A percentile compares a stretch with the other conserved stretches of the same genome.
Conservation (phyloP, 1,139 yeast species). For the Geotrichum macrosporum region DNA sequence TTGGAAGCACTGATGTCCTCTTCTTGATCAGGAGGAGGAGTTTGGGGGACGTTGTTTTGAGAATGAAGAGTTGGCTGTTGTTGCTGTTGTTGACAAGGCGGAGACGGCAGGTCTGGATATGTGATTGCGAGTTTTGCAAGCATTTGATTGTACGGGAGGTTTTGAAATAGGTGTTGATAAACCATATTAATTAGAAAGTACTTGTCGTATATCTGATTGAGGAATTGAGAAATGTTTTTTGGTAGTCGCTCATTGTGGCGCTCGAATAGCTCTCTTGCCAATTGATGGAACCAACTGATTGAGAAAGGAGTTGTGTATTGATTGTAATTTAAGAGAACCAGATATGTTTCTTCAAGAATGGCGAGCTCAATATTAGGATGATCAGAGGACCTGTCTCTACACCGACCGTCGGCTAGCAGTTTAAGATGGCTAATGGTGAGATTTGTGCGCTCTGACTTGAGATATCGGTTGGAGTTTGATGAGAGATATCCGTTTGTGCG, state of each 20-base stretch:
- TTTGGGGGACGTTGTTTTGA: conserved; percentile 1
- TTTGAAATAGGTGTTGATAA: not conserved
- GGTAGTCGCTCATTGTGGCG: conserved; percentile 1
- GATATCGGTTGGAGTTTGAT: not conserved
- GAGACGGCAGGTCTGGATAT: conserved; percentile 1
- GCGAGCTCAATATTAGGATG: not conserved
- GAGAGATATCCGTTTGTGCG: conserved; percentile 1
- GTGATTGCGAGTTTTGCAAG: not conserved
- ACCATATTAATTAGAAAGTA: not conserved
- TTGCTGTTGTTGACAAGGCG: not conserved
- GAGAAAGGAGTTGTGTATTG: not conserved
- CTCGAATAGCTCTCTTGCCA: not conserved
- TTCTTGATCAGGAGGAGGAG: conserved; percentile 1
- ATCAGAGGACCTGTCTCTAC: conserved; percentile 1
- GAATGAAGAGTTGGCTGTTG: too few relatives aligned
- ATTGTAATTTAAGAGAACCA: not conserved
- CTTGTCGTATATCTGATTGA: not conserved
- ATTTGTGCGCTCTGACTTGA: not conserved
- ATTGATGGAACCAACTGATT: not conserved
- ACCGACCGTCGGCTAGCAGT: conserved; percentile 6
- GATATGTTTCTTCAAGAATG: not conserved
- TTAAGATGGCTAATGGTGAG: not conserved
- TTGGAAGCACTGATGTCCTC: not conserved
- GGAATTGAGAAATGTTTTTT: conserved; percentile 1
- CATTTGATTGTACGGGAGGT: conserved; percentile 2